Evolutionary conservation across 2,329 filamentous ascomycete species (phyloP).

Genomic region (Fusarium keratoplasticum): DNA sequence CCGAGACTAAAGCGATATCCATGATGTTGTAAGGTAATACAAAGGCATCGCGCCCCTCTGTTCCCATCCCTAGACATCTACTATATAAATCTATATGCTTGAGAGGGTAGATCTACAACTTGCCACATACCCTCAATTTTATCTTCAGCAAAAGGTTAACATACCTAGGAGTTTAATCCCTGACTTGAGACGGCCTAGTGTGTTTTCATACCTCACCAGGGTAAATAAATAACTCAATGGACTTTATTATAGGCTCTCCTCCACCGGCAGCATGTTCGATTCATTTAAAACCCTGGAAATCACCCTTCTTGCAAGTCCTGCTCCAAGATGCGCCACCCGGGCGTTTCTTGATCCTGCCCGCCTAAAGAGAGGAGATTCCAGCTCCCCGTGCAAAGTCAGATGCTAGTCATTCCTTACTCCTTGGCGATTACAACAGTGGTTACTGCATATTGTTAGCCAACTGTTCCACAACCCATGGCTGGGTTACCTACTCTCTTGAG

Average conservation of each 20-base stretch:
- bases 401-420: slow-evolving; percentile 1
- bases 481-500: slow-evolving; percentile 35
- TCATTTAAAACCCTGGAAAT: background rate
- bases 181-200: no score
- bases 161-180: no score
- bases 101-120: no score
- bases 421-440: slow-evolving; percentile 15
- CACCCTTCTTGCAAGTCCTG: background rate
- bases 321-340: background rate
- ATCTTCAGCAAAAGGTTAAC: no score
- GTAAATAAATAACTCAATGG: no score
- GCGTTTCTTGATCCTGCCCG: background rate
- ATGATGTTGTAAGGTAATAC: no score
- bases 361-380: slow-evolving; percentile 18
- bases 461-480: background rate
- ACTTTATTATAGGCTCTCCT: background rate
- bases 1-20: no score
- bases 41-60: no score
- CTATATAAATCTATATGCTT: no score
- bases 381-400: slow-evolving; percentile 14
- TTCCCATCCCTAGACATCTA: no score
- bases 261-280: background rate
- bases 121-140: no score
- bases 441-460: slow-evolving; percentile 8
- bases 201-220: no score